Conservation (phyloP, 345 rosid species). For the Eucalyptus camaldulensis region DNA sequence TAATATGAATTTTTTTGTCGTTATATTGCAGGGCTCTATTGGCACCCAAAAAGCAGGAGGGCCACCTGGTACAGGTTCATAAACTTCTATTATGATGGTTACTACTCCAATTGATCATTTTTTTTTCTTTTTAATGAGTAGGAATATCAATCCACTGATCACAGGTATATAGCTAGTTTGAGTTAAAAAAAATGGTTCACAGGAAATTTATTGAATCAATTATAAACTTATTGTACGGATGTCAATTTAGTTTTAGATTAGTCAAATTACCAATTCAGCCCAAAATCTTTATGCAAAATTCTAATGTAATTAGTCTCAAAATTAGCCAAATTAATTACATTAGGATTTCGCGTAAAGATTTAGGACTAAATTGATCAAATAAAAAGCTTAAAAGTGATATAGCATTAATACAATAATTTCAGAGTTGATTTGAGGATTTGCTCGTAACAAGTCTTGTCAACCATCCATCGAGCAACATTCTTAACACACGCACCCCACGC, state of each 20-base stretch:
- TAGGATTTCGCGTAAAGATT: rapidly evolving
- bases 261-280: not conserved
- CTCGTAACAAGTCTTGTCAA: not conserved
- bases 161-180: not conserved
- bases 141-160: rapidly evolving
- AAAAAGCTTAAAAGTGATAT: rapidly evolving
- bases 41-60: not conserved
- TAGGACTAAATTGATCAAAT: no score
- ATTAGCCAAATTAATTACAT: no score
- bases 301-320: no score
- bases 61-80: not conserved
- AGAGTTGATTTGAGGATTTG: not conserved
- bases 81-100: not conserved
- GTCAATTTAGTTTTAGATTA: rapidly evolving
- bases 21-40: not conserved
- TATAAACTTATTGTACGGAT: rapidly evolving
- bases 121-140: not conserved
- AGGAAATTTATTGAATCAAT: not conserved
- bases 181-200: not conserved
- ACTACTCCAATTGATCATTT: not conserved
- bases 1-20: not conserved
- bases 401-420: no score
- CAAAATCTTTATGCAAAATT: not conserved
- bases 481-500: not conserved
- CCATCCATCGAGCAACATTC: not conserved